Evolutionary conservation across 495 filamentous ascomycete species (phyloP).

Genomic region (Aspergillus incahuasiensis): DNA sequence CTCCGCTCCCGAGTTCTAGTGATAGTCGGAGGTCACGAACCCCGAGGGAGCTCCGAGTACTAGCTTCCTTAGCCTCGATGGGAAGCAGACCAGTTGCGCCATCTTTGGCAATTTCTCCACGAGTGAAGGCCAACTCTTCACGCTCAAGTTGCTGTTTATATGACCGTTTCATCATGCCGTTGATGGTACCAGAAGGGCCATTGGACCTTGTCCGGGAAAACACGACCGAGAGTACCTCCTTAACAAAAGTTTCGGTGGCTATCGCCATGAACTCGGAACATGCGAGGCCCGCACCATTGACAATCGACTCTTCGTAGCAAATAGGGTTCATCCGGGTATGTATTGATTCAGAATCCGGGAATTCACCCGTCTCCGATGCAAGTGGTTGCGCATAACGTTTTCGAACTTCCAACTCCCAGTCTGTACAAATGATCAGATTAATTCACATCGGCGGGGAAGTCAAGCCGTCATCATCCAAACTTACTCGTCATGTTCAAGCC

Average conservation of each 20-base stretch:
- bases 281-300: conserved; percentile 62
- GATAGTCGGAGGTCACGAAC: conserved; percentile 77
- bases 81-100: conserved; percentile 64
- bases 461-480: conserved; percentile 20
- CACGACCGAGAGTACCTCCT: conserved; percentile 75
- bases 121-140: conserved; percentile 64
- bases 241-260: conserved; percentile 87
- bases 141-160: conserved; percentile 67
- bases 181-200: conserved; percentile 62
- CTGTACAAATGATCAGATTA: conserved; percentile 35
- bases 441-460: conserved; percentile 15
- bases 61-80: conserved; percentile 65
- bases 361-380: conserved; percentile 85
- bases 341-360: conserved; percentile 77
- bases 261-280: conserved; percentile 84
- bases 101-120: conserved; percentile 65
- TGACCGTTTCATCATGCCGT: conserved; percentile 72
- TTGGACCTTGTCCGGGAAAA: conserved; percentile 77
- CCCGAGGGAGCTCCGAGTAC: conserved; percentile 60
- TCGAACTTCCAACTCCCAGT: conserved; percentile 88
- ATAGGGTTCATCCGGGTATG: conserved; percentile 85
- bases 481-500: conserved; percentile 85
- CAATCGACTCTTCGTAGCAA: conserved; percentile 86
- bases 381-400: conserved; percentile 87
- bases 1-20: conserved; percentile 66